Evolutionary conservation across 2,329 filamentous ascomycete genomes (phyloP).

Genomic region (Xylaria arbuscula): DNA sequence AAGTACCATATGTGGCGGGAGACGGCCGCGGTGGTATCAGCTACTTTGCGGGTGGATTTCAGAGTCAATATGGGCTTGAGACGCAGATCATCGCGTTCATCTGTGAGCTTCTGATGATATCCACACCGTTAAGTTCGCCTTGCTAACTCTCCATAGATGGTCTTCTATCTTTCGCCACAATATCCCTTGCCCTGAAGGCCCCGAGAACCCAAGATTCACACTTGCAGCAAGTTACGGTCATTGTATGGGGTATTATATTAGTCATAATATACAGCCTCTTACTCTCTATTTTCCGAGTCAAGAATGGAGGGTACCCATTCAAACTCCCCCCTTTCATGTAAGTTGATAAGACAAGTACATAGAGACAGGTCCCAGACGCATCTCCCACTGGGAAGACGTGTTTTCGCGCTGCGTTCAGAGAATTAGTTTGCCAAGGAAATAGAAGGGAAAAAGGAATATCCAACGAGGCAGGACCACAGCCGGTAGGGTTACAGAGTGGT

Average conservation of each 20-base stretch:
- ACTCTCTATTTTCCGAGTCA: slow-evolving; percentile 90
- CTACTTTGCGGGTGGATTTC: slow-evolving; percentile 93
- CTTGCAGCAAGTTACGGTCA: slow-evolving; percentile 81
- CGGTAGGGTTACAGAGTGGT: slow-evolving; percentile 7
- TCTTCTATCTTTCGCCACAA: slow-evolving; percentile 87
- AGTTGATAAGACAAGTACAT: slow-evolving; percentile 29
- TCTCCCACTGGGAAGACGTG: neutral
- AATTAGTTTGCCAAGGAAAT: slow-evolving; percentile 11
- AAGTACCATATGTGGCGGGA: slow-evolving; percentile 89
- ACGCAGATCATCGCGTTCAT: slow-evolving; percentile 94
- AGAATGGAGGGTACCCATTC: slow-evolving; percentile 96
- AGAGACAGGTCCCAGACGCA: slow-evolving; percentile 1
- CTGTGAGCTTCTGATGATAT: slow-evolving; percentile 71
- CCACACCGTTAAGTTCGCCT: neutral
- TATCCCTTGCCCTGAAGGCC: slow-evolving; percentile 90
- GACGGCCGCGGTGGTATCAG: slow-evolving; percentile 86
- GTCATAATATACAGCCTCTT: slow-evolving; percentile 93
- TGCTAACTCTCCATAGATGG: slow-evolving; percentile 59
- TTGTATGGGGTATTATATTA: slow-evolving; percentile 81
- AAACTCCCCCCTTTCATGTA: slow-evolving; percentile 88
- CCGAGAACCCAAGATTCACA: slow-evolving; percentile 84
- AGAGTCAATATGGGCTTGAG: slow-evolving; percentile 92
- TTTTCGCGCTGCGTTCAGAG: slow-evolving; percentile 27
- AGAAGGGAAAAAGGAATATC: slow-evolving; percentile 28
- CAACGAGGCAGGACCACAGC: slow-evolving; percentile 5